phyloP scores from a whole-genome alignment of 2,329 filamentous ascomycete genomes.

The Xylaria arbuscula region DNA sequence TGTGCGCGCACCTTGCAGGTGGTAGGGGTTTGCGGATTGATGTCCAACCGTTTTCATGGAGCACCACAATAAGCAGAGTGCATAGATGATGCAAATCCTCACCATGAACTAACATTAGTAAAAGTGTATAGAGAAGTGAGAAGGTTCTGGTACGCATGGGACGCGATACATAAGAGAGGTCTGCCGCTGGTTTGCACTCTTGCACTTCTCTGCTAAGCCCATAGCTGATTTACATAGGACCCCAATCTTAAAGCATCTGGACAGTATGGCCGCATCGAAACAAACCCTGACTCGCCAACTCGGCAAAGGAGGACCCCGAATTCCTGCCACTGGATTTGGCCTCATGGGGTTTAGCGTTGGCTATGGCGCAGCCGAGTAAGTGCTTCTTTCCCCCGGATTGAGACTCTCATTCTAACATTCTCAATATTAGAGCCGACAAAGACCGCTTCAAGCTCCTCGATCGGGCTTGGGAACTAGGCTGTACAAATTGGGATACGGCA shows the following conservation, averaged over 20 bases:
- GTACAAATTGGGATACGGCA: constrained; percentile 33
- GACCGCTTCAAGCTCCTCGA: constrained; percentile 29
- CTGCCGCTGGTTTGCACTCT: neutral
- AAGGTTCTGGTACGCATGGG: neutral
- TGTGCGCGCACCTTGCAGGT: constrained; percentile 1
- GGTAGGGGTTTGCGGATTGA: constrained; percentile 3
- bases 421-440: constrained; percentile 1
- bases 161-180: neutral
- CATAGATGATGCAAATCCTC: neutral
- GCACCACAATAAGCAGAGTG: constrained; percentile 3
- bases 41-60: neutral
- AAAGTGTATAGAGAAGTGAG: neutral
- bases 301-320: constrained; percentile 26
- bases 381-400: neutral
- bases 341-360: constrained; percentile 32
- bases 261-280: constrained; percentile 17
- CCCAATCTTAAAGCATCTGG: too few species aligned
- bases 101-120: neutral
- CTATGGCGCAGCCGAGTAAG: constrained; percentile 28
- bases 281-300: constrained; percentile 16
- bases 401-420: neutral
- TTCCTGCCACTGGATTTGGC: constrained; percentile 31
- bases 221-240: neutral
- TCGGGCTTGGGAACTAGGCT: constrained; percentile 31
- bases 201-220: neutral